phyloP scores from a whole-genome alignment of 305 asterid genomes.

The Solanum hybrid region DNA sequence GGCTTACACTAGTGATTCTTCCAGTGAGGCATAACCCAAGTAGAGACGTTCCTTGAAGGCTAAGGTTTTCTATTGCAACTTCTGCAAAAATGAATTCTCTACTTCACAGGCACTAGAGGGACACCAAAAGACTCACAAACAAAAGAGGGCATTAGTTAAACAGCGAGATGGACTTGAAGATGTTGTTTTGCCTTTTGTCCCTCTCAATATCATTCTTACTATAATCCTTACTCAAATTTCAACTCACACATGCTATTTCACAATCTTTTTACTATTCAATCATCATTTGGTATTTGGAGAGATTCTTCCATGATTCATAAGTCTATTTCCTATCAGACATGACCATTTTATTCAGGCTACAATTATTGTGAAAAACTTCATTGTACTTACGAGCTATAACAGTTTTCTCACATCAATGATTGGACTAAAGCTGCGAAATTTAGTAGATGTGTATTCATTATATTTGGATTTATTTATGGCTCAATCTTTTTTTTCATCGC shows the following conservation, averaged over 20 bases:
- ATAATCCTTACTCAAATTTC: slow-evolving; percentile 27
- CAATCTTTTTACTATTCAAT: not conserved
- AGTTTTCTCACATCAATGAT: not conserved
- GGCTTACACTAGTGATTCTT: not conserved
- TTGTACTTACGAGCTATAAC: not conserved
- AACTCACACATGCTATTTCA: slow-evolving; percentile 21
- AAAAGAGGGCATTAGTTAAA: not conserved
- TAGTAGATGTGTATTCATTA: not conserved
- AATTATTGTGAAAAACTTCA: not conserved
- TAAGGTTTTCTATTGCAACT: not conserved
- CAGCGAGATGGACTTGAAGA: slow-evolving; percentile 7
- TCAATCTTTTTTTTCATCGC: not conserved
- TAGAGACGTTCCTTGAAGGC: not conserved
- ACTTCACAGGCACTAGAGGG: not conserved
- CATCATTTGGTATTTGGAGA: slow-evolving; percentile 24
- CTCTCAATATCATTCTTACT: slow-evolving; percentile 18
- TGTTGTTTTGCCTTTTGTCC: slow-evolving; percentile 1
- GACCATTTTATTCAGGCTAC: slow-evolving; percentile 8
- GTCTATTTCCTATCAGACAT: slow-evolving; percentile 21
- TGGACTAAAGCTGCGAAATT: not conserved
- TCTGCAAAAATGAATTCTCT: not conserved
- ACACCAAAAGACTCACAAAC: not conserved
- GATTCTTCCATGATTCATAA: slow-evolving; percentile 30
- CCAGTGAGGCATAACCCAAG: not conserved
- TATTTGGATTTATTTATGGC: not conserved